These are phyloP conservation scores for Rutidosis leptorrhynchoides DNA, from an alignment of 129 eudicot species.

Conservation along the genomic window DNA sequence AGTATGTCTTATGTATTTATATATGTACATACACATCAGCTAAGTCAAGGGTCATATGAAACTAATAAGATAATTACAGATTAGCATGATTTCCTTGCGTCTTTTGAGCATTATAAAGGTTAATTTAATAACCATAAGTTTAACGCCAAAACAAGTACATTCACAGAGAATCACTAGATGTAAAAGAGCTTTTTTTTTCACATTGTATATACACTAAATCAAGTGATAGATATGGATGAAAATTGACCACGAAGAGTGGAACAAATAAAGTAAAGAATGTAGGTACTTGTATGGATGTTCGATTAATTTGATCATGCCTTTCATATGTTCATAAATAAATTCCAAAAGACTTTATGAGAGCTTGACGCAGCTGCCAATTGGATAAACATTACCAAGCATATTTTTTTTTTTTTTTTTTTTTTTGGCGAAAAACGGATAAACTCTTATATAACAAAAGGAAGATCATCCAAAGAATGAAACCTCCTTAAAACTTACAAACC, in stretches of 20 bases:
- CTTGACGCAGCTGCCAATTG: constrained; percentile 19
- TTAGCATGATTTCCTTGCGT: neutral
- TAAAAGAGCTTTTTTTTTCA: constrained; percentile 15
- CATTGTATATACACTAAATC: constrained; percentile 16
- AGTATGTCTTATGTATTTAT: neutral
- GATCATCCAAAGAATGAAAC: no score
- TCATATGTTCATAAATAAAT: constrained; percentile 4
- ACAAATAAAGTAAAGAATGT: constrained; percentile 18
- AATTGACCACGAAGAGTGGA: neutral
- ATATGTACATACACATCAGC: neutral
- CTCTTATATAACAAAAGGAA: no score
- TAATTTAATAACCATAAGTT: neutral
- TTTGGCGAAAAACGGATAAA: no score
- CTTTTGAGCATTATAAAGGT: neutral
- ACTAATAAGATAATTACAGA: neutral
- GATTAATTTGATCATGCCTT: constrained; percentile 1
- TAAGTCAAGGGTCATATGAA: neutral
- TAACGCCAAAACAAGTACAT: neutral
- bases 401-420: no score
- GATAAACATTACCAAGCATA: constrained; percentile 24
- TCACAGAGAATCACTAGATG: neutral
- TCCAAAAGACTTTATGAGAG: neutral
- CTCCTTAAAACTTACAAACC: no score
- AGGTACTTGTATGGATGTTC: constrained; percentile 10
- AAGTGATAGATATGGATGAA: constrained; percentile 9